A percentile compares a stretch with the other conserved stretches of the same genome.
Conservation (phyloP, 352 stramenopile genomes). For the Phytopythium delawarense region DNA sequence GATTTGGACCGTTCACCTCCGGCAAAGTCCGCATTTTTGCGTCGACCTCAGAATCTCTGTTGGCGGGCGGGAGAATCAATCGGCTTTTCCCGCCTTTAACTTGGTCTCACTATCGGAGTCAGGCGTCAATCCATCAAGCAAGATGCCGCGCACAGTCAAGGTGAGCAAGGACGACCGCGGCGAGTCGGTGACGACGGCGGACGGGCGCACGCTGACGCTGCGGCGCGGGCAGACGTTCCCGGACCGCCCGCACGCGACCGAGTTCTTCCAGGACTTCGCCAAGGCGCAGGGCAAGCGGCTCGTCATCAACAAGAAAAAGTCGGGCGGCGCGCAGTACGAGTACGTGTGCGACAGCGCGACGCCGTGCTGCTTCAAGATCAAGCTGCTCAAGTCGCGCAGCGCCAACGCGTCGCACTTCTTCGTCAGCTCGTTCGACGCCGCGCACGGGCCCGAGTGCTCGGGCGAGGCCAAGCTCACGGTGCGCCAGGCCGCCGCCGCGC, state of each 20-base stretch:
- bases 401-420: conserved; percentile 33
- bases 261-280: conserved; percentile 35
- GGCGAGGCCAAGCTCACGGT: conserved; percentile 27
- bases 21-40: neutral
- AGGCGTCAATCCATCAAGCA: neutral
- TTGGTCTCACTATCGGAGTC: neutral
- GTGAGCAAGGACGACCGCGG: conserved; percentile 23
- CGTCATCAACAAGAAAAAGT: conserved; percentile 36
- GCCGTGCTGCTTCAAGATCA: conserved; percentile 27
- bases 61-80: too few species aligned
- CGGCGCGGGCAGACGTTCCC: conserved; percentile 22
- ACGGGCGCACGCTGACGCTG: conserved; percentile 21
- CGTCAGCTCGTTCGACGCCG: conserved; percentile 25
- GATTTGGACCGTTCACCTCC: neutral
- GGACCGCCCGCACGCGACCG: conserved; percentile 22
- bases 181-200: conserved; percentile 19
- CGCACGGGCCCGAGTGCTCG: conserved; percentile 18
- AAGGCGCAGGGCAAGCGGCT: conserved; percentile 35
- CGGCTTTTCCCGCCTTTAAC: neutral
- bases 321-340: conserved; percentile 30
- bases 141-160: conserved; percentile 27
- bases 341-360: conserved; percentile 26
- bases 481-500: conserved; percentile 21
- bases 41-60: too few species aligned
- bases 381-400: conserved; percentile 35